Evolutionary conservation across 1,284 basidiomycete species (phyloP), one percentile per base, ranked within the genome.

Genomic region (Peniophora sp.): DNA sequence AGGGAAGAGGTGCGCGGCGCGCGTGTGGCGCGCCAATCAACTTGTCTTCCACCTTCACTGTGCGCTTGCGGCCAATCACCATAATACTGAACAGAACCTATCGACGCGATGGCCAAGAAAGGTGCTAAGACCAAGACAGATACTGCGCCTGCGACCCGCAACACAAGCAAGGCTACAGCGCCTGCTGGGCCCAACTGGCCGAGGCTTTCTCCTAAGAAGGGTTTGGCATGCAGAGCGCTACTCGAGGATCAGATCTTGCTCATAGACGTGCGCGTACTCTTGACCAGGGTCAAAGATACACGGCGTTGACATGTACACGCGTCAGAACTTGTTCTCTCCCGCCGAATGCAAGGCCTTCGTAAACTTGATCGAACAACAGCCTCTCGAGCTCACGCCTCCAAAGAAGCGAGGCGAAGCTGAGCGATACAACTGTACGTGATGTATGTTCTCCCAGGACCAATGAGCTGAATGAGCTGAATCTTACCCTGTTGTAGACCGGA

Each of bases 331-430:
- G 41, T 66, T 87, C 37, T 74, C 78, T 50, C 62, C 72, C 1
- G 71, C 72, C 47, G 85, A 88, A 64, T 88, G 85, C 67, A 81
- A 78, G 58, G 57, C 67, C 3, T 82, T 79, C 55, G 70, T 78
- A n/a, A 74, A 74, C 54, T 83, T 86, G 64, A 79, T 87, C 44
- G 76, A 83, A 46, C 63, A 58, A n/a, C 70, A 85, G 14, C 78
- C 81, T 20, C 67, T 91, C 43, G 79, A 82, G 54, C 75, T 87
- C 2, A 85, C 84, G 0, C 83, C 81, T 17, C 82, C 85, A 1
- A 83, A 83, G 62, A 88, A 85, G 66, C 72, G 73, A 51, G 88
- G 86, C 3, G 87, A 91, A 64, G 88, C 89, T 0, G 78, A 81
- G 27, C 68, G 89, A 47, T 78, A 87, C 12, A 90, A 88, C 62